phyloP scores from a whole-genome alignment of 495 filamentous ascomycete species.

The Friedmanniomyces endolithicus region DNA sequence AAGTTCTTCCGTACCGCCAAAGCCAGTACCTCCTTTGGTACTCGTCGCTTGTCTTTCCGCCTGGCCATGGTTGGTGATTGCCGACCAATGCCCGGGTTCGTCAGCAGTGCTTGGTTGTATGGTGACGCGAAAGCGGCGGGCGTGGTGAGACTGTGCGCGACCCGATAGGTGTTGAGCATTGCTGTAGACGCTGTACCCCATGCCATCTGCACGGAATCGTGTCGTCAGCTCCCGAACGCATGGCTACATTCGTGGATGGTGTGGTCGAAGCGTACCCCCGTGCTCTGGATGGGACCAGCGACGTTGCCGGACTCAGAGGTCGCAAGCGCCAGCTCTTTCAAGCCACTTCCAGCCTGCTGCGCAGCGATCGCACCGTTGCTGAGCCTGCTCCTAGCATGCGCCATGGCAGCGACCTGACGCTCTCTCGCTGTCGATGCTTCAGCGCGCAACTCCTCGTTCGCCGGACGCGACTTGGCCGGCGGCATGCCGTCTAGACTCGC shows the following conservation, averaged over 20 bases:
- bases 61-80: conserved; percentile 62
- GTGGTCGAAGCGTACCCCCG: conserved; percentile 23
- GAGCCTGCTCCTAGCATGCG: conserved; percentile 8
- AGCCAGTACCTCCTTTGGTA: conserved; percentile 69
- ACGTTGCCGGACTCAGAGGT: conserved; percentile 13
- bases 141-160: conserved; percentile 55
- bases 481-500: conserved; percentile 13
- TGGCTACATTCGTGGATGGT: no score
- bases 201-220: conserved; percentile 43
- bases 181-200: conserved; percentile 62
- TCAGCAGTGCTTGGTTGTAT: conserved; percentile 59
- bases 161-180: conserved; percentile 68
- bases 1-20: conserved; percentile 78
- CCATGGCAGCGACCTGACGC: conserved; percentile 7
- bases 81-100: conserved; percentile 55
- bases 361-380: conserved; percentile 11
- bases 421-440: conserved; percentile 14
- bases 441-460: conserved; percentile 19
- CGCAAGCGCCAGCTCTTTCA: conserved; percentile 30
- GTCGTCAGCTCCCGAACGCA: background rate
- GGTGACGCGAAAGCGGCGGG: conserved; percentile 60
- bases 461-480: conserved; percentile 18
- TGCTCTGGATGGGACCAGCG: conserved; percentile 8
- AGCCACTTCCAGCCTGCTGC: conserved; percentile 21
- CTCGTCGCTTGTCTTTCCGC: conserved; percentile 47